phyloP scores from a whole-genome alignment of 23 red algal genomes.

The Pyropia haitanensis region DNA sequence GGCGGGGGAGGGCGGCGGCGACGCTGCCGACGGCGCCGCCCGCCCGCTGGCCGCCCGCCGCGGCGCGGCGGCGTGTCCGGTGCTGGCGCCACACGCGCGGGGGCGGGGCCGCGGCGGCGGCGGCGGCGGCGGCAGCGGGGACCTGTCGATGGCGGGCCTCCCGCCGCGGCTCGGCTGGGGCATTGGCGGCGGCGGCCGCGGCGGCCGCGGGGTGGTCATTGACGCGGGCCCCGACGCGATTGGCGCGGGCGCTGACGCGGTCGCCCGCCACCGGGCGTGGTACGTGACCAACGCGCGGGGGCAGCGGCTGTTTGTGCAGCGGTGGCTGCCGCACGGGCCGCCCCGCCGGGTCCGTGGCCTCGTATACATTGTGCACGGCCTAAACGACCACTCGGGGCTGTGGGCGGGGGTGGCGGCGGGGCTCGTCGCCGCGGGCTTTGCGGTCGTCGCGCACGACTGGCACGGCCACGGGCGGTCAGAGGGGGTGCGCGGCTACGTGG shows the following conservation, averaged over 20 bases:
- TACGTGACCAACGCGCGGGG: constrained; percentile 56
- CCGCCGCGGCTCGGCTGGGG: no score
- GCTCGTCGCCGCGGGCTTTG: constrained; percentile 54
- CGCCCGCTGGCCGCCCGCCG: no score
- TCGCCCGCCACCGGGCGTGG: constrained; percentile 36
- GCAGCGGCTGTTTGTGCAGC: constrained; percentile 63
- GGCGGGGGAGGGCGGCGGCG: no score
- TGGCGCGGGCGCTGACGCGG: constrained; percentile 31
- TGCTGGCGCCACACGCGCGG: no score
- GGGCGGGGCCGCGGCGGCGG: no score
- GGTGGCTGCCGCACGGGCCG: constrained; percentile 27
- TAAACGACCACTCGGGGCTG: constrained; percentile 68
- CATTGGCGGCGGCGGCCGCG: no score
- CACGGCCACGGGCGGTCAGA: constrained; percentile 73
- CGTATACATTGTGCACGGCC: constrained; percentile 61
- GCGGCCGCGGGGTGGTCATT: no score
- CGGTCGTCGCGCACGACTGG: constrained; percentile 62
- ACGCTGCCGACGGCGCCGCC: no score
- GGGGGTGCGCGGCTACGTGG: constrained; percentile 55
- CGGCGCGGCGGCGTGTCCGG: no score
- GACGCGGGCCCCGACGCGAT: neutral
- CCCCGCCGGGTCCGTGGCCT: constrained; percentile 10
- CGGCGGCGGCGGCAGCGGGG: no score
- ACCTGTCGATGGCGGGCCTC: no score
- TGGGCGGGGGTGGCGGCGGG: constrained; percentile 35